Conservation (phyloP, 495 filamentous ascomycete genomes). For the Gamarada debralockiae region DNA sequence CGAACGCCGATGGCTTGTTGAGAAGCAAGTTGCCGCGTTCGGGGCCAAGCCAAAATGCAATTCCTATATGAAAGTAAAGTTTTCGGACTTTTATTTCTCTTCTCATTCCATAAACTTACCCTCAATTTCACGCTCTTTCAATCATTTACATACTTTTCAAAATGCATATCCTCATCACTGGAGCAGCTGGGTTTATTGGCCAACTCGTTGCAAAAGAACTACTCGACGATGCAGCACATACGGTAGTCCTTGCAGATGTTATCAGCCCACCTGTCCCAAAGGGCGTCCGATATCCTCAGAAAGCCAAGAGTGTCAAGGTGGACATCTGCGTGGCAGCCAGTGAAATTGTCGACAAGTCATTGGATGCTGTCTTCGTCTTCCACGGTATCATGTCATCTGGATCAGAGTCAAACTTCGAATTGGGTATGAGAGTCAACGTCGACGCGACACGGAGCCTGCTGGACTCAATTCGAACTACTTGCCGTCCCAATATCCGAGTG, state of each 20-base stretch:
- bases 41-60: no score
- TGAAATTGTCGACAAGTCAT: slow-evolving; percentile 35
- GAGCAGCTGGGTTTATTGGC: slow-evolving; percentile 40
- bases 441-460: slow-evolving; percentile 54
- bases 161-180: slow-evolving; percentile 35
- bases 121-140: no score
- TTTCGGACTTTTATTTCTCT: no score
- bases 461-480: no score
- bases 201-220: slow-evolving; percentile 31
- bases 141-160: no score
- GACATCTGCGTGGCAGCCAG: slow-evolving; percentile 50
- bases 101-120: no score
- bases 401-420: slow-evolving; percentile 58
- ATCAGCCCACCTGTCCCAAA: slow-evolving; percentile 40
- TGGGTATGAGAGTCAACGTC: slow-evolving; percentile 58
- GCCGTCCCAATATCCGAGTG: no score
- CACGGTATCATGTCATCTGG: slow-evolving; percentile 67
- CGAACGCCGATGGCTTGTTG: no score
- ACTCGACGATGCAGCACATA: slow-evolving; percentile 19
- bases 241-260: slow-evolving; percentile 21
- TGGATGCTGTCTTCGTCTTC: slow-evolving; percentile 55
- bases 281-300: slow-evolving; percentile 48
- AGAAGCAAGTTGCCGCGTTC: no score
- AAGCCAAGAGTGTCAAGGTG: slow-evolving; percentile 48
- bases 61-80: no score